Conservation (phyloP, 441 rosid genomes). For the Populus hybrid region DNA sequence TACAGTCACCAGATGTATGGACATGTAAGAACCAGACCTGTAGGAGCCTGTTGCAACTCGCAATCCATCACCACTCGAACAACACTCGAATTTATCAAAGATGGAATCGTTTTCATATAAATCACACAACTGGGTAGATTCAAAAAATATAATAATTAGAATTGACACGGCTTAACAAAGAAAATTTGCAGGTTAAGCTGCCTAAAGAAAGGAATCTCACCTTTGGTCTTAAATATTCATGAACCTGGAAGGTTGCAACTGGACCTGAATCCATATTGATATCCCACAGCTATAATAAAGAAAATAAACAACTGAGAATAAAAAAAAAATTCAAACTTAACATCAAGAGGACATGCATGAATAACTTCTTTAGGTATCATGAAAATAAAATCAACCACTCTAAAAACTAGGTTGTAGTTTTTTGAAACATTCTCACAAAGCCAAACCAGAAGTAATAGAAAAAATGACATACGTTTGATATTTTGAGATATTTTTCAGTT, state of each 20-base stretch:
- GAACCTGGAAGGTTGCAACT: conserved; percentile 89
- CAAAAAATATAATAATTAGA: conserved; percentile 13
- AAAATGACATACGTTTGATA: too few species aligned
- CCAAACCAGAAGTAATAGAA: not conserved
- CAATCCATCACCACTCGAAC: conserved; percentile 83
- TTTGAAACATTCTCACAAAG: not conserved
- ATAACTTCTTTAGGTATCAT: not conserved
- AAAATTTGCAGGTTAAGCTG: not conserved
- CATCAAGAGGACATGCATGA: conserved; percentile 5
- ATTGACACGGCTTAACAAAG: not conserved
- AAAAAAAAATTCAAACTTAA: not conserved
- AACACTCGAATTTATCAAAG: conserved; percentile 96
- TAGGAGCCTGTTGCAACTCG: conserved; percentile 97
- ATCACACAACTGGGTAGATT: conserved; percentile 70
- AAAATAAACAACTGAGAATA: conserved; percentile 14
- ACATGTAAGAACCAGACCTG: conserved; percentile 45
- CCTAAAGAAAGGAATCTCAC: conserved; percentile 33
- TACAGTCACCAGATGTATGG: not conserved
- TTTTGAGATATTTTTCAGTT: not conserved
- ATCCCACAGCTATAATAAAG: conserved; percentile 77
- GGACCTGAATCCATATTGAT: conserved; percentile 87
- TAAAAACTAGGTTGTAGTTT: not conserved
- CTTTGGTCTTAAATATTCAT: conserved; percentile 89
- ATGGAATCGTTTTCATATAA: conserved; percentile 94
- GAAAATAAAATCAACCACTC: not conserved